Evolutionary conservation across 2,329 filamentous ascomycete species (phyloP), one percentile per base, ranked within the genome.

Genomic region (Dactylellina sp.): DNA sequence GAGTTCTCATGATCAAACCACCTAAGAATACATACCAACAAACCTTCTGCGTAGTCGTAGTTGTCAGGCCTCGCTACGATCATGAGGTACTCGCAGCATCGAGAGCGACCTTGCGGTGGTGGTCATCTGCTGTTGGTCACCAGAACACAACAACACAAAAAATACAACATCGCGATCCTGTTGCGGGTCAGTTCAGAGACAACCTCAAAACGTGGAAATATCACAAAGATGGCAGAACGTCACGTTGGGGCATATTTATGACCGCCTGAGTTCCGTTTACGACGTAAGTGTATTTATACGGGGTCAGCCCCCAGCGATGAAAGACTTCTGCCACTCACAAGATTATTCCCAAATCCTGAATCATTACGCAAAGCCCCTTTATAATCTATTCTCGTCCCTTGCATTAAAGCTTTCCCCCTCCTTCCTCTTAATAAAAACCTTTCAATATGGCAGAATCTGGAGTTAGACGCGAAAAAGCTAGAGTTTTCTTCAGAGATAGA

Each of bases 101-200:
- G 16, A 1, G 52, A 37, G n/a, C 22, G 28, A 22, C 35, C 40
- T 18, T 20, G 14, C 5, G 28, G 12, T 59, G 42, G 37, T n/a
- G 68, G 70, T 74, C 70, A 74, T 66, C 61, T 57, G 70, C 42
- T 20, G 47, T 18, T 35, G 53, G 70, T 74, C 70, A 74, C 50
- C 53, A 53, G 70, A 65, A 61, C 70, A 74, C 18, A 22, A 62
- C 70, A 74, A 74, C 70, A 22, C 70, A 74, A 66, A 74, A 74
- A 66, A 62, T 74, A 32, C 70, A 53, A 72, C 66, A 60, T 6
- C 22, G 37, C 35, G 32, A 14, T 46, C 42, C 20, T 1, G 20
- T 39, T 20, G 20, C 22, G 9, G 53, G 52, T 60, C 60, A 65
- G n/a, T 53, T 42, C 18, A 47, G 32, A 55, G 46, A 63, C 66